Evolutionary conservation across 441 rosid species (phyloP).

Genomic region (Gossypium lobatum): DNA sequence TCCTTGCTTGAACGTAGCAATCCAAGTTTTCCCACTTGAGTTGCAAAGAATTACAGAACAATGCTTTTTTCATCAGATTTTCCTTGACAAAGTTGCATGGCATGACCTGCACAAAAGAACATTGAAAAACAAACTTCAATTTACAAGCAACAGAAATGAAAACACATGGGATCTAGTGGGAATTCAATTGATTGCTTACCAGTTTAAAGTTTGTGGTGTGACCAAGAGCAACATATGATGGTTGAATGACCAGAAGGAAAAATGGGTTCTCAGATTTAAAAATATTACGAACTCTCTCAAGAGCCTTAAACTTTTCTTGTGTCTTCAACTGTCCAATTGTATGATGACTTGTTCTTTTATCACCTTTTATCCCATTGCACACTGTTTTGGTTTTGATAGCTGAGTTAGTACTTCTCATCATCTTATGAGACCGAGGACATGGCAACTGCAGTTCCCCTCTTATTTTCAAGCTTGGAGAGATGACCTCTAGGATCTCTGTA

Average conservation of each 20-base stretch:
- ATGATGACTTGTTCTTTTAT: no score
- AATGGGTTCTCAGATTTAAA: conserved; percentile 14
- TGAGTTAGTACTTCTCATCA: not conserved
- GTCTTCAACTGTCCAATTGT: not conserved
- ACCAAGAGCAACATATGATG: not conserved
- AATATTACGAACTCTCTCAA: not conserved
- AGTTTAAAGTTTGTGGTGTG: not conserved
- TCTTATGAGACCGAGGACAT: not conserved
- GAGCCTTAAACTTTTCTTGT: not conserved
- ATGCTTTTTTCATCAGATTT: not conserved
- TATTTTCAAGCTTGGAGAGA: not conserved
- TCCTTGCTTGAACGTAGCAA: not conserved
- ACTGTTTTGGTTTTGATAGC: not conserved
- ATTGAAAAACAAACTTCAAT: not conserved
- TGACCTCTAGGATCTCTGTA: not conserved
- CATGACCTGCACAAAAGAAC: not conserved
- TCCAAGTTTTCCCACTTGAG: conserved; percentile 11
- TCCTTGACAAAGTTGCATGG: not conserved
- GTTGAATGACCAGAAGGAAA: not conserved
- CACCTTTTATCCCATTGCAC: no score
- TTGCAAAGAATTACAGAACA: not conserved
- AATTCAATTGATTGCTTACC: conserved; percentile 18
- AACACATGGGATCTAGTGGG: not conserved
- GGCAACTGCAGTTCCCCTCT: not conserved
- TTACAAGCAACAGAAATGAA: not conserved